Evolutionary conservation across 345 rosid genomes (phyloP).

Genomic region (Populus alba): DNA sequence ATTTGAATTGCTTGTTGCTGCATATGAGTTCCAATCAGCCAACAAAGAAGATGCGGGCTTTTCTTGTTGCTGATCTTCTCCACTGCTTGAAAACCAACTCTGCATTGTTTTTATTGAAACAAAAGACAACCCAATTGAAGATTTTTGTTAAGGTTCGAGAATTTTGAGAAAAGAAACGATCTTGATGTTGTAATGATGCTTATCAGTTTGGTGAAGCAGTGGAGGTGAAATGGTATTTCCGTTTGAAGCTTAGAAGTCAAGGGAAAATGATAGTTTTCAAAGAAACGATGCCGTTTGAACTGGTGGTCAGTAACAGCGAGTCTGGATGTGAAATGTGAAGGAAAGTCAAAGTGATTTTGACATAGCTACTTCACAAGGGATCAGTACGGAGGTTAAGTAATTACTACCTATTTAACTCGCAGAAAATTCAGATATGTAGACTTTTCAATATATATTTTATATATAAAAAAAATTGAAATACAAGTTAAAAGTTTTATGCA

Average conservation of each 20-base stretch:
- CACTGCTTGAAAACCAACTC: constrained; percentile 22
- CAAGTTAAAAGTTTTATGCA: no score
- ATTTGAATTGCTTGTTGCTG: constrained; percentile 9
- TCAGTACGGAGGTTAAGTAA: no score
- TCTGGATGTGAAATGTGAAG: no score
- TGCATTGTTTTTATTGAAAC: constrained; percentile 15
- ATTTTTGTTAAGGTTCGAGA: background rate
- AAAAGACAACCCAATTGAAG: background rate
- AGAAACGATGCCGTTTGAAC: no score
- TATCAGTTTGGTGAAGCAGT: background rate
- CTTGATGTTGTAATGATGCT: background rate
- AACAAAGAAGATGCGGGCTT: constrained; percentile 22
- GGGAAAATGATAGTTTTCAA: no score
- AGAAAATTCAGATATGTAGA: no score
- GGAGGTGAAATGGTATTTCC: background rate
- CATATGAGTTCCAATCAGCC: constrained; percentile 34
- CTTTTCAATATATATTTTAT: no score
- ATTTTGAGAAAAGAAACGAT: background rate
- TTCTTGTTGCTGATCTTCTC: constrained; percentile 12
- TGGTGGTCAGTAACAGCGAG: no score
- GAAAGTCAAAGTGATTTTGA: no score
- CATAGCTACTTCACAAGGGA: no score
- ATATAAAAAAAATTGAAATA: no score
- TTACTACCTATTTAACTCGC: no score
- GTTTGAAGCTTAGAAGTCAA: background rate